Evolutionary conservation across 140 eudicot species (phyloP), one percentile per base, ranked within the genome.

Genomic region (Anethum foeniculum): DNA sequence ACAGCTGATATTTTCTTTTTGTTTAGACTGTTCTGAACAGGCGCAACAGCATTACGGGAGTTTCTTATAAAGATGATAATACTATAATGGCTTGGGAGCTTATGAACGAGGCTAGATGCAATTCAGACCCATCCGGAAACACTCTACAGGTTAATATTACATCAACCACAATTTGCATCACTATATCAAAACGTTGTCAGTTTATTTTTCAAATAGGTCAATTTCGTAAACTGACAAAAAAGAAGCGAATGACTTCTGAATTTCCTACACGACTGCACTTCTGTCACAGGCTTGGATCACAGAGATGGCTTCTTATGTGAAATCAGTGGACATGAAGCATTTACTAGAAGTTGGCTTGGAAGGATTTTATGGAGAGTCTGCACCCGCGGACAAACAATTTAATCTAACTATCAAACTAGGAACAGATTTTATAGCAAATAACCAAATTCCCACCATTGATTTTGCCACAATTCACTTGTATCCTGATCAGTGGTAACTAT

Each of bases 61-160:
- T 89, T 21, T 75, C 81, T 21, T 92, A 90, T 85, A 92, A 90
- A 77, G 88, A 90, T 80, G 97, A 92, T 46, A 80, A 89, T 6
- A 87, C 92, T 51, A 90, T 92, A 51, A 88, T 92, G 92, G 93
- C 96, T 7, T 90, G 96, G 96, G 97, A 92, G 86, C 93, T 92
- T 14, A 92, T 92, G 86, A 92, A 92, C 65, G 97, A 92, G 84
- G 93, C 97, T 39, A 85, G 97, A 64, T 92, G 96, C 86, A 60
- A 78, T 54, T 78, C 96, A 13, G 96, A 92, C 49, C 46, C 69
- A 19, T 83, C 96, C 3, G 96, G 92, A 28, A 77, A 13, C 44
- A 90, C 91, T 44, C 79, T 92, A 25, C 97, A 92, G 88, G 97
- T 90, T 80, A 7, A 18, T 46, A 3, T 0, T 10, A 43, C 54